A percentile compares a stretch with the other conserved stretches of the same genome.
Evolutionary conservation across 1,139 yeast species (phyloP).

Genomic region (Yamadazyma dendronema): DNA sequence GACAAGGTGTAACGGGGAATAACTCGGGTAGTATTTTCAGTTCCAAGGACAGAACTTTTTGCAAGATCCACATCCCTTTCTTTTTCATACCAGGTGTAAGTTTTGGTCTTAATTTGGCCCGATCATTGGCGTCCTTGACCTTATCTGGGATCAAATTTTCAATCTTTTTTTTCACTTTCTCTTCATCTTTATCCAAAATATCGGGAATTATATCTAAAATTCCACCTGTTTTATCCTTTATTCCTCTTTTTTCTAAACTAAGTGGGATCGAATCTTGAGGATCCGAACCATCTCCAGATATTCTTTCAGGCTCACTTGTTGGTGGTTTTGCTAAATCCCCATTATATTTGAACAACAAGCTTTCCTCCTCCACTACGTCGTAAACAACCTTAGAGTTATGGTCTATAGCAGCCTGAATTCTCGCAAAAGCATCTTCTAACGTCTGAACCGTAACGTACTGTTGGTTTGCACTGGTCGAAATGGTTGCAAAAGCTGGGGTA

Average conservation of each 20-base stretch:
- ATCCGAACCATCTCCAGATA: constrained; percentile 4
- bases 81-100: constrained; percentile 1
- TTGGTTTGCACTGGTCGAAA: neutral
- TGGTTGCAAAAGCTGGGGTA: constrained; percentile 6
- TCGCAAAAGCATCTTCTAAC: constrained; percentile 6
- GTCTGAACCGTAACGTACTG: constrained; percentile 5
- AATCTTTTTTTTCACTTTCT: constrained; percentile 1
- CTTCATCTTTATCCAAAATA: constrained; percentile 2
- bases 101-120: constrained; percentile 1
- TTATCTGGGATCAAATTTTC: constrained; percentile 1
- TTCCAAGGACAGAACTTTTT: constrained; percentile 6
- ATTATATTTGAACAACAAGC: constrained; percentile 12
- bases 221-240: constrained; percentile 1
- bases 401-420: constrained; percentile 1
- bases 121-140: constrained; percentile 1
- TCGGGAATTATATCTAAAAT: constrained; percentile 4
- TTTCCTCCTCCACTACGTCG: constrained; percentile 10
- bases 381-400: constrained; percentile 3
- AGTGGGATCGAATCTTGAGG: constrained; percentile 2
- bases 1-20: constrained; percentile 15
- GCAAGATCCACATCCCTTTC: constrained; percentile 9
- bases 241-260: constrained; percentile 1
- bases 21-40: constrained; percentile 7
- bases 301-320: neutral
- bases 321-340: constrained; percentile 10